Base-by-base conservation (phyloP, 2,329 filamentous ascomycete genomes). In the Alternaria metachromatica region DNA sequence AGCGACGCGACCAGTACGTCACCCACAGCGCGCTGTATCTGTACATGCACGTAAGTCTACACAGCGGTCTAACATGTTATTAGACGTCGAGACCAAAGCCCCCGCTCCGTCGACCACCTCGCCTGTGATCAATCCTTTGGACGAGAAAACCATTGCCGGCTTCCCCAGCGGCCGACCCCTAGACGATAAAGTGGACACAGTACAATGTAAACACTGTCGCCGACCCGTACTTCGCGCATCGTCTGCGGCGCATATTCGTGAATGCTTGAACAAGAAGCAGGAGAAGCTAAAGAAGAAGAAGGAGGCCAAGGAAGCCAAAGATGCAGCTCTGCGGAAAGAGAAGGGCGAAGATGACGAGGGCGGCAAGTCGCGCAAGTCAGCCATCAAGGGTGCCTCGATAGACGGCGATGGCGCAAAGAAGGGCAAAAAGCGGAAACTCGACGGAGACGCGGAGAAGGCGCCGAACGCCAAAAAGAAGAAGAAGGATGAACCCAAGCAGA, bases 191-290 rank as follows among this genome's bases (percentile, higher is more conserved):
- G 87, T 92, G 11, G 93, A 97, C 67, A 87, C 93, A 10, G 89
- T 96, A 55, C 81, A 83, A 70, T 99, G 95, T 86, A 97, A 96
- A 78, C 93, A 96, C 78, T 99, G 95, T 83, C 97, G 96, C 81
- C 94, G 96, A 73, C 92, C 92, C 55, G 88, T 97, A 12, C 84
- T 96, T 13, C 92, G 90, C 72, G 88, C 88, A 30, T 89, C 89
- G 1, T 91, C 92, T 2, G 90, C 90, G 62, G 87, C 88, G 18
- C 95, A 99, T 76, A 93, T 97, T 64, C 90, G 90, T 41, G 88
- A 90, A 49, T 99, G 95, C 74, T 83, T 97, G 61, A 91, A 90
- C 70, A 88, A 94, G 60, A 97, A 97, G 82, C 93, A 87, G 68
- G 87, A 89, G 74, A 89, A 86, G 72, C 81, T 83, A 54, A 82